Percentiles rank a stretch among this genome's conserved stretches.
Conservation (phyloP, 345 rosid genomes). For the Erodium maritimum region DNA sequence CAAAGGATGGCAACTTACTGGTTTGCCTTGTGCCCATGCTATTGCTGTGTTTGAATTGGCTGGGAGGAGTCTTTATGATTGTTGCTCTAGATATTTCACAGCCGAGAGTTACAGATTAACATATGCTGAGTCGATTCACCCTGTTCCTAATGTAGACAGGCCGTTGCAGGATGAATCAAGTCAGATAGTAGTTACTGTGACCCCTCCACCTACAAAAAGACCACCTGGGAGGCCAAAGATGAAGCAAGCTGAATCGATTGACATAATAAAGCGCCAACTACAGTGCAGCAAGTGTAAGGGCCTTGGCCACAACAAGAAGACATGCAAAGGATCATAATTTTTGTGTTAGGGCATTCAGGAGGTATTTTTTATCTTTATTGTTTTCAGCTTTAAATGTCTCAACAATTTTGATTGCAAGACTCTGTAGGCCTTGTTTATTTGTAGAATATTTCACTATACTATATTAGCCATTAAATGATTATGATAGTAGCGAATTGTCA, state of each 20-base stretch:
- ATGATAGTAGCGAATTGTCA: background rate
- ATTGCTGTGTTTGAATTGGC: conserved; percentile 49
- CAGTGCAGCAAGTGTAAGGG: conserved; percentile 99
- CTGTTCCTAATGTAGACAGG: conserved; percentile 66
- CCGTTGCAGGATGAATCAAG: conserved; percentile 31
- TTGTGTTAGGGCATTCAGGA: no score
- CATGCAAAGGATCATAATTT: conserved; percentile 56
- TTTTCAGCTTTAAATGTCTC: no score
- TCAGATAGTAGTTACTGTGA: conserved; percentile 37
- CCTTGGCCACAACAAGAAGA: conserved; percentile 87
- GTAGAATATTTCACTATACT: background rate
- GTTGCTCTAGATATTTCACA: conserved; percentile 63
- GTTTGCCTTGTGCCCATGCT: conserved; percentile 82
- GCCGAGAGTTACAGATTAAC: conserved; percentile 39
- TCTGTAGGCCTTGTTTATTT: background rate
- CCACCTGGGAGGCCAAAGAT: conserved; percentile 76
- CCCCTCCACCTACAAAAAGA: conserved; percentile 81
- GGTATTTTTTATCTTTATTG: no score
- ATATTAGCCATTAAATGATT: background rate
- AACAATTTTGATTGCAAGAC: conserved; percentile 7
- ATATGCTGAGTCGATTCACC: conserved; percentile 63
- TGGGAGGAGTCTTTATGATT: conserved; percentile 59
- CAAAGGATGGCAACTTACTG: conserved; percentile 60
- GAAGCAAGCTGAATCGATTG: conserved; percentile 52
- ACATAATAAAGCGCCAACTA: conserved; percentile 63